Base-by-base conservation (phyloP, 805 yeast genomes). In the Monosporozyma yasuniensis region DNA sequence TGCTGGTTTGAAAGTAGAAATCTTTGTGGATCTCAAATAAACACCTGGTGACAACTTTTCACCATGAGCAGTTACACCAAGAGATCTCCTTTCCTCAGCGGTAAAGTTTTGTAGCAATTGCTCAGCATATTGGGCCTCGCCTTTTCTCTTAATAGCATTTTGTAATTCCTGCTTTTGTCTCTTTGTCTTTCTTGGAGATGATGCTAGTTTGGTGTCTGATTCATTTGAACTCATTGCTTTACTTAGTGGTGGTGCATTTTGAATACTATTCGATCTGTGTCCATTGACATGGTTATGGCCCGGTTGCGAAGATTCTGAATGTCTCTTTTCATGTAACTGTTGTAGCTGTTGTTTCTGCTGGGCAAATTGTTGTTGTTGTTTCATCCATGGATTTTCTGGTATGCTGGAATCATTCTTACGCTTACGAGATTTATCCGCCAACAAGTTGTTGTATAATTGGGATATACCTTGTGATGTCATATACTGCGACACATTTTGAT, bases 381-480 rank as follows among this genome's bases (percentile, higher is more conserved):
- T 69, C 58, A 72, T 69, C 67, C 73, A 61, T 37, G 75, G 76
- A 53, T 72, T 71, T 56, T 71, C 75, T 8, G 75, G 75, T 5
- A 69, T 65, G 5, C 62, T 62, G 5, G 68, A 52, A 30, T 67
- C 71, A 34, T 65, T 63, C 57, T 76, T 78, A 34, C 80, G 72
- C 57, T 74, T 75, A 60, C 79, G 78, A 39, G 77, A 74, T 59
- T 80, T 81, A 56, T 80, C 84, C 39, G 80, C 70, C 79, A 90
- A 81, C 52, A 93, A 73, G 47, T 85, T 82, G 58, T 81, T 84
- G 60, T 89, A 88, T 19, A 93, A 73, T 61, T 87, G 96, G 1
- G 96, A 80, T 48, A 93, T 74, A 0, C 99, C 98, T 57, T 87
- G 95, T 1, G 96, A 86, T 1, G 93, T 79, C 58, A 83, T 75